Base-by-base conservation (phyloP, 2,329 filamentous ascomycete genomes). In the Hysterium pulicare region DNA sequence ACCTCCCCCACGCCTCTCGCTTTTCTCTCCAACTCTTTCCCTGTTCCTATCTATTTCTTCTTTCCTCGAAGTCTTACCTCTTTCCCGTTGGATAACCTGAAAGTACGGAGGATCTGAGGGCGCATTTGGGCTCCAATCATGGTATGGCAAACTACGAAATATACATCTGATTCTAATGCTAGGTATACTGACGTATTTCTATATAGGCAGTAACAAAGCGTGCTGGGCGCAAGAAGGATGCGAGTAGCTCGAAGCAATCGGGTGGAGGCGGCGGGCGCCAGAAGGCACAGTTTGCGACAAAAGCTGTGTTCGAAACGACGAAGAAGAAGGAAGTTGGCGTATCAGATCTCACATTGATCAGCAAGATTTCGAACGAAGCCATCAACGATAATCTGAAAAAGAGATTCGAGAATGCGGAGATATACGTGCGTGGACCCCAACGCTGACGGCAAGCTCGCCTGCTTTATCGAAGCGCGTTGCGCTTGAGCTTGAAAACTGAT, bases 301-400 rank as follows among this genome's bases (percentile, higher is more conserved):
- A 97, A 74, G 93, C 93, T 50, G 88, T 87, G 48, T 98, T 94
- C 71, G 93, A 98, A 68, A 88, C 83, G 47, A 87, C 84, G 53
- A 97, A 97, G 79, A 98, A 97, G 83, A 97, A 95, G 80, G 90
- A 98, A 71, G 93, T 98, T 57, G 93, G 93, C 54, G 93, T 98
- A 41, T 96, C 93, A 42, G 93, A 98, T 76, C 79, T 98, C 66
- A 98, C 93, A 3, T 77, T 98, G 59, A 86, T 98, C 64, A 96
- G 90, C 77, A 97, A 97, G 71, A 94, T 98, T 53, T 95, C 90
- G 54, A 97, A 98, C 70, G 93, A 98, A 70, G 90, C 91, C 48
- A 98, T 98, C 76, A 98, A 98, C 73, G 93, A 97, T 44, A 98
- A 98, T 69, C 69, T 98, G 68, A 95, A 96, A 78, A 94, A 97